Conservation (phyloP, 495 filamentous ascomycete genomes). For the Aspergillus indologenus region DNA sequence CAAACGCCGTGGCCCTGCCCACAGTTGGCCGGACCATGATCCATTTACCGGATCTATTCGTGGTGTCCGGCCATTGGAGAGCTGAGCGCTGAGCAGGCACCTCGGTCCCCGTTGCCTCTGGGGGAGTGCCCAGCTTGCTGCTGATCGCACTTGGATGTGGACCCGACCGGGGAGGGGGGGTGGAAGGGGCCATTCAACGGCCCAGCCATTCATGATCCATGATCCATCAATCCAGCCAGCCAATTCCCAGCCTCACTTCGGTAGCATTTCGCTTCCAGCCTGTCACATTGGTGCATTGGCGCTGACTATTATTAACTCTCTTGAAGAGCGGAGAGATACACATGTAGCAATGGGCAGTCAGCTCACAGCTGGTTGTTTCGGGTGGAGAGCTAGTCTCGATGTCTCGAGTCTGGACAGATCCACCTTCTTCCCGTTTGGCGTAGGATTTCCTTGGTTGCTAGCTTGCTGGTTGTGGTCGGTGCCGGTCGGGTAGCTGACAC, state of each 20-base stretch:
- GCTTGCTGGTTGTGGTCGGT: not conserved
- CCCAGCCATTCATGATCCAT: not conserved
- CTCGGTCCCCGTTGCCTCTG: not conserved
- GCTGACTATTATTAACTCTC: not conserved
- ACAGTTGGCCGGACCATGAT: not conserved
- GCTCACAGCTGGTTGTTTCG: too few relatives aligned
- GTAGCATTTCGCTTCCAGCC: not conserved
- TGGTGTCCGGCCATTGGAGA: not conserved
- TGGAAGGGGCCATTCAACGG: not conserved
- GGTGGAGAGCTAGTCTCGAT: too few relatives aligned
- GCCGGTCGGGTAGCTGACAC: not conserved
- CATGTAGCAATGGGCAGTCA: too few relatives aligned
- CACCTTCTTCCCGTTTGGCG: not conserved
- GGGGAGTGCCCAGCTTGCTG: not conserved
- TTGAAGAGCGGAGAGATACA: too few relatives aligned
- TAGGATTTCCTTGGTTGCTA: not conserved
- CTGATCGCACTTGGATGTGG: not conserved
- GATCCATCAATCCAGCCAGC: not conserved
- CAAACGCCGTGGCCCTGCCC: too few relatives aligned
- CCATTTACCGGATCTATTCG: not conserved
- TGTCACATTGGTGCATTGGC: not conserved
- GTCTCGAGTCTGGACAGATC: not conserved
- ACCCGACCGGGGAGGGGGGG: not conserved
- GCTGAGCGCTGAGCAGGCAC: not conserved
- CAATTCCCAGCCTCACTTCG: not conserved